Evolutionary conservation across 140 eudicot species (phyloP).

Genomic region (Erigeron philadelphicus): DNA sequence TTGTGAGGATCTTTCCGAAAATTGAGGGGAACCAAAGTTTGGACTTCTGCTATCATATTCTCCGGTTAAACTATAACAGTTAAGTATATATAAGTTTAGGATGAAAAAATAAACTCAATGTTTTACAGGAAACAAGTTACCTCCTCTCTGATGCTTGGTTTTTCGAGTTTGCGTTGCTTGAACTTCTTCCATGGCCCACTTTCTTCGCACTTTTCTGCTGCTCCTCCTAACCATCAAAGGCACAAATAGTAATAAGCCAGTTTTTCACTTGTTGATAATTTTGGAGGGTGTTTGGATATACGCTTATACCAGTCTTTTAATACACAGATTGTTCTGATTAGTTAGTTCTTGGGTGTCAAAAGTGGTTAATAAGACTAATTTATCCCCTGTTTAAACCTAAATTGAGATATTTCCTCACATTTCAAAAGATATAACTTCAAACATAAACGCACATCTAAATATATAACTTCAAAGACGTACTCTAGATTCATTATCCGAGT

Average conservation of each 20-base stretch:
- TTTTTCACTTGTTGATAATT: neutral
- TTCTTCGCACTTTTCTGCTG: slow-evolving; percentile 37
- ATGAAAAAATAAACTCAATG: neutral
- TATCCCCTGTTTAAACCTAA: too few relatives aligned
- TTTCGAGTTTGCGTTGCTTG: slow-evolving; percentile 30
- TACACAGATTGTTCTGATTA: too few relatives aligned
- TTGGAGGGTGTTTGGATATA: neutral
- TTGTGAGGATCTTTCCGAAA: slow-evolving; percentile 46
- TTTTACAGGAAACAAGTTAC: slow-evolving; percentile 18
- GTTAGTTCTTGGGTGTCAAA: too few relatives aligned
- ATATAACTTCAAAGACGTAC: slow-evolving; percentile 36
- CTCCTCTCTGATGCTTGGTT: slow-evolving; percentile 40
- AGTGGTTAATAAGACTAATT: too few relatives aligned
- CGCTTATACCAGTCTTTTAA: neutral
- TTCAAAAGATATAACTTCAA: too few relatives aligned
- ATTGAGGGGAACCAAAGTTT: slow-evolving; percentile 53
- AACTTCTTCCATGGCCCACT: slow-evolving; percentile 29
- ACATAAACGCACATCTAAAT: neutral
- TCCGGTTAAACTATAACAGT: slow-evolving; percentile 32
- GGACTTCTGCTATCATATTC: slow-evolving; percentile 46
- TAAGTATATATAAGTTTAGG: neutral
- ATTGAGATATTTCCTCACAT: too few relatives aligned
- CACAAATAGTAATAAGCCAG: slow-evolving; percentile 22
- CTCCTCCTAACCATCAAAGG: slow-evolving; percentile 50
- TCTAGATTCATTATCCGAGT: slow-evolving; percentile 51